Evolutionary conservation across 257 asterid genomes (phyloP), one percentile per base, ranked within the genome.

Genomic region (Penstemon eatonii): DNA sequence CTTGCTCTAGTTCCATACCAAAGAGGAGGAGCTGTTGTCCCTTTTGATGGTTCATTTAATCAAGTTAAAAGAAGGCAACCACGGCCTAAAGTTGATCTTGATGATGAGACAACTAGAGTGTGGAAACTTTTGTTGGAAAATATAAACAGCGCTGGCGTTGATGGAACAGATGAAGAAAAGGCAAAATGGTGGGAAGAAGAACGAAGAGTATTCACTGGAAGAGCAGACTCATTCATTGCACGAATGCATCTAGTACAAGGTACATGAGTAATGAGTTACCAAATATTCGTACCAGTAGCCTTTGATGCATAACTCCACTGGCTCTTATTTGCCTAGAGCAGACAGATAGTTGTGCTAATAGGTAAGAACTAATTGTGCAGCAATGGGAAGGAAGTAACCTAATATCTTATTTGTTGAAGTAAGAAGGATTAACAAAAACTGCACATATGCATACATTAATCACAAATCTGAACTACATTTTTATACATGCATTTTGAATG

Each of bases 201-300:
- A 66, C 76, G 95, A 64, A 70, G 83, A 72, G 80, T 87, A 41
- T 87, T 87, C 76, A 66, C 19, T 8, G 90, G 95, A 66, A 72
- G 92, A 69, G 86, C 90, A 46, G 80, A 78, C 63, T 85, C 95
- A 19, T 87, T 87, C 73, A 85, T 87, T 66, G 89, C 88, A 43
- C 88, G 90, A 70, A 87, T 87, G 95, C 92, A 85, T 76, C 88
- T 85, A 59, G 84, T 85, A 61, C 95, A 85, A 87, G 95, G 92
- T 87, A 83, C 63, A 37, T 69, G 13, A 25, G 33, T 25, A 25
- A 47, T 41, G 56, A 43, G 37, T 60, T 60, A 66, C 73, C 44
- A 43, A 41, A 47, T 64, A 60, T 33, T 50, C 67, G 7, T 25
- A 55, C 60, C 13, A 65, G 56, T 45, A 43, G 18, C 58, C 69